phyloP scores from a whole-genome alignment of 345 rosid species.

The Rhodamnia argentea region DNA sequence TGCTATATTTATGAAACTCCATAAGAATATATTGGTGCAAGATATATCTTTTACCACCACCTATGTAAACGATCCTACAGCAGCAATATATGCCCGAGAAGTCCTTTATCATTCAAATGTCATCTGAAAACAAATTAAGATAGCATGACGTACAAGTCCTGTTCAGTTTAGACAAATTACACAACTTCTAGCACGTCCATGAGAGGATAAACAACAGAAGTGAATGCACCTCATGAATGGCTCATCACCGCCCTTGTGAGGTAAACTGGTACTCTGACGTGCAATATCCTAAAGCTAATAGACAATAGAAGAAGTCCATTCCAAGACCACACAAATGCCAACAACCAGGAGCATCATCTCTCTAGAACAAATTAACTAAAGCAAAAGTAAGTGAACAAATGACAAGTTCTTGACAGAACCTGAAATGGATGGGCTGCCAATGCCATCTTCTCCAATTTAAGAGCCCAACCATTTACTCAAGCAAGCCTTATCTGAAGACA shows the following conservation, averaged over 20 bases:
- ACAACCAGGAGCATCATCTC: neutral
- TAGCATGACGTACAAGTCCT: neutral
- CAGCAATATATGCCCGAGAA: neutral
- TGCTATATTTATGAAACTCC: neutral
- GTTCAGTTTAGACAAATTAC: neutral
- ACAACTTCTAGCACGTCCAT: neutral
- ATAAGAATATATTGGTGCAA: neutral
- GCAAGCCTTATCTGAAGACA: conserved; percentile 21
- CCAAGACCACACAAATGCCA: neutral
- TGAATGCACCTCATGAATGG: neutral
- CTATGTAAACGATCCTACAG: neutral
- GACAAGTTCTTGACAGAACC: conserved; percentile 29
- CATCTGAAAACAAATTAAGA: neutral
- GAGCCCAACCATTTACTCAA: conserved; percentile 55
- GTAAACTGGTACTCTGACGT: neutral
- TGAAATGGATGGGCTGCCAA: conserved; percentile 83
- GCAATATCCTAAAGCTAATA: neutral
- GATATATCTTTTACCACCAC: neutral
- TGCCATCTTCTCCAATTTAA: conserved; percentile 57
- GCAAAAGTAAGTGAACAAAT: neutral
- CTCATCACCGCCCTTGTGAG: neutral
- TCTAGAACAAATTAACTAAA: neutral
- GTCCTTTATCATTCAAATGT: neutral
- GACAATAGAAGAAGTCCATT: neutral
- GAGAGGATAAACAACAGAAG: neutral